Percentiles rank a stretch among this genome's conserved stretches.
These are phyloP conservation scores for Mortierella antarctica DNA, from an alignment of 192 early-diverging fungal genomes.

Conservation along the genomic window DNA sequence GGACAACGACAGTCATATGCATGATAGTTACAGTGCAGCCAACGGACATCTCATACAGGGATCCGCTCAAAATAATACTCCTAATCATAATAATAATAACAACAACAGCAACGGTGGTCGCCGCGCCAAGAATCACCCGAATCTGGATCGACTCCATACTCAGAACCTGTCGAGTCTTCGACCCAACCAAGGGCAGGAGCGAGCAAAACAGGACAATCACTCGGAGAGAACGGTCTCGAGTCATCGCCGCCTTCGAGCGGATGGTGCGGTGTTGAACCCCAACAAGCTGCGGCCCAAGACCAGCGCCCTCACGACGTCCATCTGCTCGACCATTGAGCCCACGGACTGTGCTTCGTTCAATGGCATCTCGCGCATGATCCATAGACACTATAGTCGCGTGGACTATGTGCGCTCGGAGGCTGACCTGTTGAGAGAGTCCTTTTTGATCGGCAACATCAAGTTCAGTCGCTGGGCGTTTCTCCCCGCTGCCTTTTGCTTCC, in stretches of 20 bases:
- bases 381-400: slow-evolving; percentile 46
- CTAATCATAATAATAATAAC: not conserved
- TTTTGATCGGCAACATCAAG: slow-evolving; percentile 55
- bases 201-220: not conserved
- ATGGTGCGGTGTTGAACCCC: slow-evolving; percentile 18
- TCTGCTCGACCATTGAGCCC: slow-evolving; percentile 45
- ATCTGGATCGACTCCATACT: slow-evolving; percentile 20
- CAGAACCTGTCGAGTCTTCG: slow-evolving; percentile 12
- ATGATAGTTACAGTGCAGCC: slow-evolving; percentile 21
- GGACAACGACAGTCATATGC: not conserved
- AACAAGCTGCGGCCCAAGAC: slow-evolving; percentile 22
- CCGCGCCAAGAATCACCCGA: slow-evolving; percentile 5
- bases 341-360: slow-evolving; percentile 13
- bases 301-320: slow-evolving; percentile 39
- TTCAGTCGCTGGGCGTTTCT: slow-evolving; percentile 68
- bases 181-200: not conserved
- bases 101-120: not conserved
- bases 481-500: slow-evolving; percentile 68
- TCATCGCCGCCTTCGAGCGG: not conserved
- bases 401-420: slow-evolving; percentile 38
- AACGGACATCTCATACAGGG: slow-evolving; percentile 30
- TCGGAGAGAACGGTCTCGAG: not conserved
- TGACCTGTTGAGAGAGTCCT: slow-evolving; percentile 32
- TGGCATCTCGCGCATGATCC: slow-evolving; percentile 27
- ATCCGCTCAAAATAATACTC: not conserved